These are phyloP conservation scores for Roridomyces roridus DNA, from an alignment of 768 basidiomycete species.

Conservation along the genomic window DNA sequence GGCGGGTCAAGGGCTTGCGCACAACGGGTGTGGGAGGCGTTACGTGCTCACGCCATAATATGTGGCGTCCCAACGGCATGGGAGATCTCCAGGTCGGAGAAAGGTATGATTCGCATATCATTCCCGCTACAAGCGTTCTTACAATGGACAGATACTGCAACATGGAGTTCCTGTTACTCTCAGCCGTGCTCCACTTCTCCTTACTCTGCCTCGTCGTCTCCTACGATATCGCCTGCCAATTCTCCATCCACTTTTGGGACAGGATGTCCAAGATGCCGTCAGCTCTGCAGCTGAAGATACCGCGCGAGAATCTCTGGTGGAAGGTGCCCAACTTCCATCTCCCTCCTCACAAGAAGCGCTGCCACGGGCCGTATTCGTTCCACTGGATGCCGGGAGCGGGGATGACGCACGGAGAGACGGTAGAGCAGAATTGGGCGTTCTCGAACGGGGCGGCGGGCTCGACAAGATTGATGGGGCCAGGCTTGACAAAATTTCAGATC, in stretches of 20 bases:
- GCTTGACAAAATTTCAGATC: not conserved
- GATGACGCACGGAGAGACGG: not conserved
- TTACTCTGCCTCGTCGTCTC: not conserved
- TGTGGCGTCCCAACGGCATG: constrained; percentile 17
- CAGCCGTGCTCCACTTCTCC: not conserved
- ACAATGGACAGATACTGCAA: constrained; percentile 20
- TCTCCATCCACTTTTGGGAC: not conserved
- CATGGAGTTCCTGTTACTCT: constrained; percentile 24
- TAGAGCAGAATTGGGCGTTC: constrained; percentile 3
- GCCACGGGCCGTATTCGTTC: constrained; percentile 1
- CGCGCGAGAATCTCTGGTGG: not conserved
- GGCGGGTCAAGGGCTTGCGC: not conserved
- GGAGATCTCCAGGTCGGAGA: constrained; percentile 29
- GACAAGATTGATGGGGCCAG: not conserved
- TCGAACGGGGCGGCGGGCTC: not conserved
- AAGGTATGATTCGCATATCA: not conserved
- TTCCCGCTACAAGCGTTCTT: not conserved
- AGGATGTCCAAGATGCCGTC: not conserved
- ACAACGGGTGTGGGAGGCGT: constrained; percentile 11
- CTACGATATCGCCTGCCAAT: constrained; percentile 17
- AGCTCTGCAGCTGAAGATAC: not conserved
- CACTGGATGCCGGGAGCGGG: not conserved
- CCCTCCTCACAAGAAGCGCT: not conserved
- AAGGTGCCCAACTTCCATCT: constrained; percentile 22
- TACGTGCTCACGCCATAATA: not conserved